A percentile compares a stretch with the other conserved stretches of the same genome.
phyloP scores from a whole-genome alignment of 225 moss, liverwort and hornwort species.

The Takakia lepidozioides region DNA sequence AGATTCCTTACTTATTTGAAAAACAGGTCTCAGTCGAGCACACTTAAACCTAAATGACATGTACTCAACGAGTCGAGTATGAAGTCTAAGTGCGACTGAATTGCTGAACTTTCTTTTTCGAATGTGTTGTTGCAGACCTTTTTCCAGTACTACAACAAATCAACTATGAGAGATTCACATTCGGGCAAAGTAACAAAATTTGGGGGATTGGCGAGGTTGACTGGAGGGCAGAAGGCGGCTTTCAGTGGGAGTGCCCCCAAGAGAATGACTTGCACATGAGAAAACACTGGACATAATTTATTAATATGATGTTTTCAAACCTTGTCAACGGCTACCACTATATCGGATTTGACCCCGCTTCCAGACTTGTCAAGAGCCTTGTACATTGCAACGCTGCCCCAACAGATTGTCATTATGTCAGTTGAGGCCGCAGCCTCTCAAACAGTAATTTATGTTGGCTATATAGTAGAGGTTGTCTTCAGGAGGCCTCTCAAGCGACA shows the following conservation, averaged over 20 bases:
- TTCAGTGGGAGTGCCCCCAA: background rate
- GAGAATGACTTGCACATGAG: conserved; percentile 3
- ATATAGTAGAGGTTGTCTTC: too few relatives aligned
- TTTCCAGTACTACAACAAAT: conserved; percentile 22
- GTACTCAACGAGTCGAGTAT: background rate
- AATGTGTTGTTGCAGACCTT: conserved; percentile 23
- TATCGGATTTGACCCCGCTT: conserved; percentile 32
- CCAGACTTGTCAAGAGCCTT: conserved; percentile 35
- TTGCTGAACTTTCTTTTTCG: background rate
- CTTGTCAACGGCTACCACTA: conserved; percentile 43
- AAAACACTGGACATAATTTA: background rate
- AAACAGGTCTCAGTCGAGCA: too few relatives aligned
- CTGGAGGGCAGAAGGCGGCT: conserved; percentile 34
- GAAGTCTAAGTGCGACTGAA: background rate
- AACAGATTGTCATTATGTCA: background rate
- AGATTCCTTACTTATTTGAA: too few relatives aligned
- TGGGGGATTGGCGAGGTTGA: conserved; percentile 42
- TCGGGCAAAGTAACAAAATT: conserved; percentile 2
- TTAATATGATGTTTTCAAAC: too few relatives aligned
- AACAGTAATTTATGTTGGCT: background rate
- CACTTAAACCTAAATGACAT: too few relatives aligned
- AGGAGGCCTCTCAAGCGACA: background rate
- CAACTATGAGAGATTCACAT: too few relatives aligned
- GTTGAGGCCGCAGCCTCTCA: background rate
- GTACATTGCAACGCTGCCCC: conserved; percentile 32